Evolutionary conservation across 345 rosid species (phyloP).

Genomic region (Euphorbia peplus): DNA sequence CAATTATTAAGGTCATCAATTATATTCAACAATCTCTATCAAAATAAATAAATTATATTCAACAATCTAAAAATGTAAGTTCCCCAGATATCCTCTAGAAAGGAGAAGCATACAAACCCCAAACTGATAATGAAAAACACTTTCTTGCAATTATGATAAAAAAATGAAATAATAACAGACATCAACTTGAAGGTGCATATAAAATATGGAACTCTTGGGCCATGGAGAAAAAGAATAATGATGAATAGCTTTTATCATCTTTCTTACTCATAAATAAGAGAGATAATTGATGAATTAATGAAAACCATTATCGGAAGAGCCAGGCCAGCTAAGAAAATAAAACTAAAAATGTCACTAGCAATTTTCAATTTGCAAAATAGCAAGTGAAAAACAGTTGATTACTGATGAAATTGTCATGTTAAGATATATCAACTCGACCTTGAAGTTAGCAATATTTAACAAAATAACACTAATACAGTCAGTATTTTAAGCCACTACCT

Average conservation of each 20-base stretch:
- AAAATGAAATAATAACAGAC: constrained; percentile 1
- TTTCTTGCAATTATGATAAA: neutral
- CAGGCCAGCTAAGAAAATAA: neutral
- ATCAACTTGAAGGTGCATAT: neutral
- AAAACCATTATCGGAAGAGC: neutral
- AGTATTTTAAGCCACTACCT: no score
- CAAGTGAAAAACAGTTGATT: neutral
- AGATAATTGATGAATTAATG: neutral
- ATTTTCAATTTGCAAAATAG: constrained; percentile 1
- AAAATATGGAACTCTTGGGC: neutral
- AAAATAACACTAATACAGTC: no score
- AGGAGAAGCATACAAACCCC: neutral
- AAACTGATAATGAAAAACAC: neutral
- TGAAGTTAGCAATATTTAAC: no score
- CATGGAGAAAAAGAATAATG: neutral
- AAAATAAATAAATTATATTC: no score
- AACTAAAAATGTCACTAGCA: neutral
- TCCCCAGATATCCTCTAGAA: neutral
- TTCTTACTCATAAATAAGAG: no score
- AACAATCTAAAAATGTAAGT: neutral
- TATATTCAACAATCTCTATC: no score
- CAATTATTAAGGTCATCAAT: neutral
- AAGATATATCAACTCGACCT: no score
- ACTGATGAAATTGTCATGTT: no score
- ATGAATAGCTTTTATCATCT: neutral